phyloP scores from a whole-genome alignment of 2,329 filamentous ascomycete species.

The Aspergillus sp. region DNA sequence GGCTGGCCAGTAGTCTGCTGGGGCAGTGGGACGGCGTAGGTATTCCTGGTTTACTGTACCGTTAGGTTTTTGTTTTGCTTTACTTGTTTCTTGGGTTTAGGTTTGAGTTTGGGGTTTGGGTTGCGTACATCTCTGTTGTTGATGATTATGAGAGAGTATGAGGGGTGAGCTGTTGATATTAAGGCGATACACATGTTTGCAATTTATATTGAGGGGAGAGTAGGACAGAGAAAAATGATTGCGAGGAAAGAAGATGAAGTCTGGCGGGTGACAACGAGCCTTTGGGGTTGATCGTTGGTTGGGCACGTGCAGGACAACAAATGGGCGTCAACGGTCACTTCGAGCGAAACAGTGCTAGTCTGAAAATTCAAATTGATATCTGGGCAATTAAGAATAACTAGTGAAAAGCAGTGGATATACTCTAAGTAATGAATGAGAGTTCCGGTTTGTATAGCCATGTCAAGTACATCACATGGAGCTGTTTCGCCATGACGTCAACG shows the following conservation, averaged over 20 bases:
- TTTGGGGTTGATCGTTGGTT: not conserved
- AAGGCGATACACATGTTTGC: conserved; percentile 67
- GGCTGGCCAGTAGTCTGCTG: conserved; percentile 59
- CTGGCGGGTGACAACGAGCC: not conserved
- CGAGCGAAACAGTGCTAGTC: not conserved
- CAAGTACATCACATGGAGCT: not conserved
- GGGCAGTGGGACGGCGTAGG: conserved; percentile 59
- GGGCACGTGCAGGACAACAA: conserved; percentile 9
- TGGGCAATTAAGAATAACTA: not conserved
- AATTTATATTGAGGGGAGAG: not conserved
- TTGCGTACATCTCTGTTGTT: conserved; percentile 70
- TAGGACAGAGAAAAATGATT: not conserved
- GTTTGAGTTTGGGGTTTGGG: not conserved
- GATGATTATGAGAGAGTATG: conserved; percentile 63
- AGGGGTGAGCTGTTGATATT: conserved; percentile 66
- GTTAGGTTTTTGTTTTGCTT: not conserved
- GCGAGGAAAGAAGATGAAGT: not conserved
- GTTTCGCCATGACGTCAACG: conserved; percentile 11
- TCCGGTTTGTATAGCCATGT: not conserved
- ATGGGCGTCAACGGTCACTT: conserved; percentile 1
- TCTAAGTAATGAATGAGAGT: not conserved
- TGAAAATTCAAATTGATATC: not conserved
- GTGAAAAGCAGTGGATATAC: not conserved
- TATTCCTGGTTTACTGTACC: conserved; percentile 52
- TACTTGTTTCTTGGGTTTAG: not conserved